Percentiles rank a stretch among this genome's conserved stretches.
These are phyloP conservation scores for Neurospora sublineolata DNA, from an alignment of 495 filamentous ascomycete species.

Conservation along the genomic window DNA sequence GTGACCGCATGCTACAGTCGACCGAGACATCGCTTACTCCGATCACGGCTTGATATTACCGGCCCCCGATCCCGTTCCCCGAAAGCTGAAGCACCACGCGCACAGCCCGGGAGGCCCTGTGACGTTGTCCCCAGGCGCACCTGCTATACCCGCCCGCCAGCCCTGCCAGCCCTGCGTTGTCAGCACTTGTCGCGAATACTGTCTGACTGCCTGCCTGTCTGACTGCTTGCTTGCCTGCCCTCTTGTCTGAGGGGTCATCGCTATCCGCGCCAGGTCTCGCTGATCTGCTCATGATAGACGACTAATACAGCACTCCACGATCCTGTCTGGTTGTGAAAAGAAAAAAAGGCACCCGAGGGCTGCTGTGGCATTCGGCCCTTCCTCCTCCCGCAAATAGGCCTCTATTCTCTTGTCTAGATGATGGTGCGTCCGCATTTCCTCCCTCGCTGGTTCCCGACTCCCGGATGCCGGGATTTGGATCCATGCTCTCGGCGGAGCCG, in stretches of 20 bases:
- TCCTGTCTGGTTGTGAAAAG: slow-evolving; percentile 7
- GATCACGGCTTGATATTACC: neutral
- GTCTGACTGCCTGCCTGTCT: neutral
- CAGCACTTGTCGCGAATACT: neutral
- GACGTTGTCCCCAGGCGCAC: neutral
- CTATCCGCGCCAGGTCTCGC: neutral
- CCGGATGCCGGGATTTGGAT: slow-evolving; percentile 6
- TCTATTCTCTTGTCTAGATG: slow-evolving; percentile 16
- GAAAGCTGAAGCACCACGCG: neutral
- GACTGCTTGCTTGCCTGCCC: neutral
- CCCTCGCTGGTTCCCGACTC: neutral
- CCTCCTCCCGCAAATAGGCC: neutral
- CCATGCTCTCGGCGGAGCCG: slow-evolving; percentile 6
- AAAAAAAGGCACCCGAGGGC: slow-evolving; percentile 13
- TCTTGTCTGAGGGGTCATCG: neutral
- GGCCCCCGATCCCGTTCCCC: neutral
- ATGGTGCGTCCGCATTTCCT: slow-evolving; percentile 21
- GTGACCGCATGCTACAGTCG: neutral
- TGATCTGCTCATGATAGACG: slow-evolving; percentile 28
- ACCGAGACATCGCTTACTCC: neutral
- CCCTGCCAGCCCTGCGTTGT: neutral
- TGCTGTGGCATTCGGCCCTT: slow-evolving; percentile 25
- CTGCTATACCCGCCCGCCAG: neutral
- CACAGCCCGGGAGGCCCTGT: neutral
- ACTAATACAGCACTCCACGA: slow-evolving; percentile 8